Conservation (phyloP, 306 rosid species). For the Cercis canadensis region DNA sequence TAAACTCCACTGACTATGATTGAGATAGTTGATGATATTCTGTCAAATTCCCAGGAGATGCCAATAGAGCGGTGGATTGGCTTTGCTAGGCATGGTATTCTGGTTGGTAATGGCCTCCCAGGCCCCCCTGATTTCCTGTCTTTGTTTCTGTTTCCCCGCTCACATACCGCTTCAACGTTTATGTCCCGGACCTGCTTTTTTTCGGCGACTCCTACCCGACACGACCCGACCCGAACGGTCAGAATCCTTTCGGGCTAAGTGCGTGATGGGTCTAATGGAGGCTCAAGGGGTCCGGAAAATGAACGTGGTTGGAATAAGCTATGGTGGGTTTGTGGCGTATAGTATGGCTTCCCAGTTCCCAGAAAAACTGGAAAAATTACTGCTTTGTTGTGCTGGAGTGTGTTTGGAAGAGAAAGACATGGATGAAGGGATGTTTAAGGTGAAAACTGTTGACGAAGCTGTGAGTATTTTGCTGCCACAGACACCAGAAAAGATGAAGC, state of each 20-base stretch:
- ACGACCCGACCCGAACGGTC: constrained; percentile 67
- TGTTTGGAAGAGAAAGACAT: constrained; percentile 31
- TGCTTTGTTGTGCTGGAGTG: too few species aligned
- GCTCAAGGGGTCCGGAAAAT: constrained; percentile 53
- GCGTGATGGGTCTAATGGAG: constrained; percentile 63
- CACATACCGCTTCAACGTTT: constrained; percentile 72
- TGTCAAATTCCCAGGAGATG: too few species aligned
- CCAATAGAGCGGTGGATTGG: too few species aligned
- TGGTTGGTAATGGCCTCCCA: too few species aligned
- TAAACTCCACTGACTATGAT: too few species aligned
- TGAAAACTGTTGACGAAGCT: constrained; percentile 52
- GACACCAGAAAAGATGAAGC: constrained; percentile 61
- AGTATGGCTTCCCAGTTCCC: constrained; percentile 79
- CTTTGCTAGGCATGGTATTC: too few species aligned
- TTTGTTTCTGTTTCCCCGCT: constrained; percentile 67
- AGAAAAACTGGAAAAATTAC: constrained; percentile 49
- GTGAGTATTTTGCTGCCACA: constrained; percentile 47
- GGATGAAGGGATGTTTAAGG: constrained; percentile 57
- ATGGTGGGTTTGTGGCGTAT: constrained; percentile 90
- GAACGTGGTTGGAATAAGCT: constrained; percentile 71
- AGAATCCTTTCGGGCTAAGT: constrained; percentile 76
- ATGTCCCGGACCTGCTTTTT: constrained; percentile 84
- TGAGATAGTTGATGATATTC: too few species aligned
- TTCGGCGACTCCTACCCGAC: constrained; percentile 84
- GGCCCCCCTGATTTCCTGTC: too few species aligned